Evolutionary conservation across 2,329 filamentous ascomycete genomes (phyloP), one percentile per base, ranked within the genome.

Genomic region (Alternaria rosae): DNA sequence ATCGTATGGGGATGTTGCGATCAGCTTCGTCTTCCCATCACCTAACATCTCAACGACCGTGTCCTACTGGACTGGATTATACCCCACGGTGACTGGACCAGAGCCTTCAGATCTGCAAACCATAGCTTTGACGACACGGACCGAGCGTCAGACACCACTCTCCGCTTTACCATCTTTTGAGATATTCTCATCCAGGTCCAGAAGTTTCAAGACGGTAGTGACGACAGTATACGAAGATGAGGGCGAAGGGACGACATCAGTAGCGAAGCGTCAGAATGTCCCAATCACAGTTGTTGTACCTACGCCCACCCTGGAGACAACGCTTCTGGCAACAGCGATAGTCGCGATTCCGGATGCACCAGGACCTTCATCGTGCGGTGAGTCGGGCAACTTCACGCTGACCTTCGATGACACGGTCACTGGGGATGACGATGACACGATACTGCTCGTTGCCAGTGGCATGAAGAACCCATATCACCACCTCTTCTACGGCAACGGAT

Each of bases 401-500:
- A 68, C 43, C 0, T 76, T 78, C n/a, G 76, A 73, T 41, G 70
- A 69, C 59, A 71, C 62, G 6, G 64, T 67, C 8, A 71, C 73
- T 20, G 62, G 64, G 5, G 47, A 63, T 57, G 61, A 67, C 6
- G 61, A 75, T 35, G 78, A 76, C 56, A 73, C 35, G 5, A 38
- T 80, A 32, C 71, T 81, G 35, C 65, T 82, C 17, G 78, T 78
- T 3, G 77, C 73, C 13, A 75, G 74, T 45, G 75, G 75, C 8
- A 76, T 86, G 59, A 80, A 77, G 65, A 82, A 80, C 57, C 84
- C 84, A 1, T 85, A 85, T 65, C 80, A 84, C 57, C 83, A 86
- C 67, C 78, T 86, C 50, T 81, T 81, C 70, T 86, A 84, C 73
- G 82, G 82, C 43, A 79, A 82, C 57, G 84, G 84, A 21, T 86